Conservation (phyloP, 352 stramenopile species). For the Phytophthora sp. region DNA sequence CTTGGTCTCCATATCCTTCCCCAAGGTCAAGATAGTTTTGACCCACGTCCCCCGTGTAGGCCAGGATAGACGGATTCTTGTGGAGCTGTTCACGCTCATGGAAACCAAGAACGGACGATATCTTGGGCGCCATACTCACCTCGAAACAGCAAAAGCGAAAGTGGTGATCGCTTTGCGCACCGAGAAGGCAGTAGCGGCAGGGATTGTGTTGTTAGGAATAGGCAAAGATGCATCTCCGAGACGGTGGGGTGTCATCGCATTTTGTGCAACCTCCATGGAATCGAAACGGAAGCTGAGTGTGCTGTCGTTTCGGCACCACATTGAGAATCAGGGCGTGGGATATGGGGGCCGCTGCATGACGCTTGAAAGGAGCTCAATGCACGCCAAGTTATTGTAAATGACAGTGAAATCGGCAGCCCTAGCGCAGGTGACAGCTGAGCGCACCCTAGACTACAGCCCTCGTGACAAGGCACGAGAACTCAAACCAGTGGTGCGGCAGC, state of each 20-base stretch:
- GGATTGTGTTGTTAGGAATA: conserved; percentile 10
- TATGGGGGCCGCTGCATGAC: no score
- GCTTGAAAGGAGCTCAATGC: no score
- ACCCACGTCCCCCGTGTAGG: conserved; percentile 30
- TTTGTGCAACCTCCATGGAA: conserved; percentile 12
- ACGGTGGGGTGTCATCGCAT: conserved; percentile 11
- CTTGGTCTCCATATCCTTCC: conserved; percentile 14
- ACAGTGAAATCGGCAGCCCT: no score
- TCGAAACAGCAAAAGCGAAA: conserved; percentile 23
- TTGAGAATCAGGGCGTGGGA: no score
- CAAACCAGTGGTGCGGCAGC: no score
- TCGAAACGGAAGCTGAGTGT: no score
- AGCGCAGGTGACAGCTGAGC: no score
- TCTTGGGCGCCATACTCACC: conserved; percentile 27
- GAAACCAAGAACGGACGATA: conserved; percentile 24
- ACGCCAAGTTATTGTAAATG: no score
- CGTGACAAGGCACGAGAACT: no score
- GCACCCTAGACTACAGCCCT: no score
- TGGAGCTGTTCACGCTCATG: conserved; percentile 28
- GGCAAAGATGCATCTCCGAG: conserved; percentile 8
- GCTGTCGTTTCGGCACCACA: no score
- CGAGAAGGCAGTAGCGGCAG: background rate
- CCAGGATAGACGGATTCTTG: conserved; percentile 33
- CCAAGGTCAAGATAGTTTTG: conserved; percentile 33
- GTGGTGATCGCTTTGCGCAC: conserved; percentile 1